phyloP scores from a whole-genome alignment of 179 eudicot genomes.

The Pouteria campechiana region DNA sequence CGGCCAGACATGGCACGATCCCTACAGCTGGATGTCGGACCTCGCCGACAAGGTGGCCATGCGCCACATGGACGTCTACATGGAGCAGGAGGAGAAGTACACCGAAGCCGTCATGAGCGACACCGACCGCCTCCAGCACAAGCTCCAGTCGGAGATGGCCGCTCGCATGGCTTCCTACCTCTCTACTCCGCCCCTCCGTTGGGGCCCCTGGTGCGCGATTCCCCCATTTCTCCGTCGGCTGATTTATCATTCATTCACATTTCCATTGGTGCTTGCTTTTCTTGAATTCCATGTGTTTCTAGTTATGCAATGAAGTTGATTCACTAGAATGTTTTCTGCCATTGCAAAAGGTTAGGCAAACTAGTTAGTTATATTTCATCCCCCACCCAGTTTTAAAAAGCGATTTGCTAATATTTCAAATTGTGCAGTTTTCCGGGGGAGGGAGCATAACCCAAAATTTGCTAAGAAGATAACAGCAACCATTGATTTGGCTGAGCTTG shows the following conservation, averaged over 20 bases:
- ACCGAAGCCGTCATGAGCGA: conserved; percentile 79
- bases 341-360: no score
- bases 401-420: no score
- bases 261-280: no score
- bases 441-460: no score
- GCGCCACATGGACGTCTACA: conserved; percentile 92
- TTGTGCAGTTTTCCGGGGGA: no score
- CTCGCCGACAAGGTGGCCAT: conserved; percentile 78
- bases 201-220: conserved; percentile 87
- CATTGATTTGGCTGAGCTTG: no score
- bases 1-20: conserved; percentile 63
- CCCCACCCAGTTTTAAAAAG: no score
- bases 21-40: conserved; percentile 90
- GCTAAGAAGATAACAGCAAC: no score
- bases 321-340: no score
- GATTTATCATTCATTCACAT: not conserved
- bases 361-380: no score
- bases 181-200: conserved; percentile 71
- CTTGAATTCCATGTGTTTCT: no score
- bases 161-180: conserved; percentile 66
- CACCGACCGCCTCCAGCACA: conserved; percentile 45
- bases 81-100: conserved; percentile 97
- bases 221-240: not conserved
- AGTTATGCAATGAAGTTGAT: no score
- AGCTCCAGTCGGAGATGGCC: conserved; percentile 82